These are phyloP conservation scores for Coleophoma eucalyptorum DNA, from an alignment of 2,329 filamentous ascomycete species.

Conservation along the genomic window DNA sequence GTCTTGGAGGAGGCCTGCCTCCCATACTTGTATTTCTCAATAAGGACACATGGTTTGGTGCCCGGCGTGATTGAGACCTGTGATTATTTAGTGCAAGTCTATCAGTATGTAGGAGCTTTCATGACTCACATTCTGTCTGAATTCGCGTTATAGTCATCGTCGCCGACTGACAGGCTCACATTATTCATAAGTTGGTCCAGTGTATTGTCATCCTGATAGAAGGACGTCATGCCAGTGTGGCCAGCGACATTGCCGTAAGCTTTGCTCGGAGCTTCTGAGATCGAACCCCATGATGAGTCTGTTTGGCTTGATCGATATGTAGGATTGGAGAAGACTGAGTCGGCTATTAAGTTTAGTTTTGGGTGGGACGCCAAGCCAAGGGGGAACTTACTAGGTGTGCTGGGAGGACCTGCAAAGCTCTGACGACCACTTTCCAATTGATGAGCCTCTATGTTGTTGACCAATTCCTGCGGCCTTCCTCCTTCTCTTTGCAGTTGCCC, in stretches of 20 bases:
- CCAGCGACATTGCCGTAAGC: not conserved
- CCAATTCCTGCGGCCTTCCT: no score
- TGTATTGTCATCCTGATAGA: not conserved
- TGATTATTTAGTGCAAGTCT: not conserved
- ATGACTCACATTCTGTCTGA: no score
- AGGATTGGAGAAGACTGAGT: conserved; percentile 38
- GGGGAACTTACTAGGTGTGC: not conserved
- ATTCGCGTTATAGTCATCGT: not conserved
- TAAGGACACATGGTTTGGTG: not conserved
- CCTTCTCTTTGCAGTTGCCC: not conserved
- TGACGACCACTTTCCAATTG: not conserved
- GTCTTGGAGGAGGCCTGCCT: not conserved
- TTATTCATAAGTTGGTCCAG: not conserved
- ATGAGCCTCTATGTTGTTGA: not conserved
- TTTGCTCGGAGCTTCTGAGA: conserved; percentile 17
- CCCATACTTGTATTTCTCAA: not conserved
- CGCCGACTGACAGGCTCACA: not conserved
- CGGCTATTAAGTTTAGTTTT: conserved; percentile 18
- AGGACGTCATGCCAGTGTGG: not conserved
- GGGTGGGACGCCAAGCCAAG: not conserved
- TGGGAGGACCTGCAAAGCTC: not conserved
- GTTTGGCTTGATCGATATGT: conserved; percentile 27
- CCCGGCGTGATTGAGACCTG: not conserved
- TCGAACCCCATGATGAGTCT: conserved; percentile 22
- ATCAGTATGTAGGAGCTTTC: no score